These are phyloP conservation scores for Apostasia ramifera DNA, from an alignment of 106 monocot species.

Conservation along the genomic window DNA sequence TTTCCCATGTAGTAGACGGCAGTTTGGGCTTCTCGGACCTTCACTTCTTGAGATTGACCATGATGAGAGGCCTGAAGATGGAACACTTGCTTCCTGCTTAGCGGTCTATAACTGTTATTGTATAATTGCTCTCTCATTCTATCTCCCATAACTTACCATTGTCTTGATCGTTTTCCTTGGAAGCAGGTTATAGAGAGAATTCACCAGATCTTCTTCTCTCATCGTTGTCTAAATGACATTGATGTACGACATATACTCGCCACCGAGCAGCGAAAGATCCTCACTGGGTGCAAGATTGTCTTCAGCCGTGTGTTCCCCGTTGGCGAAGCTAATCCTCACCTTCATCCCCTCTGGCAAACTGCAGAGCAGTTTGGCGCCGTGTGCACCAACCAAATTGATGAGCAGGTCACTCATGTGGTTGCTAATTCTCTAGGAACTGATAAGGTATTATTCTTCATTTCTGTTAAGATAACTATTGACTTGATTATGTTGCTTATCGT, in stretches of 20 bases:
- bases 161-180: not conserved
- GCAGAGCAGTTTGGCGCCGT: conserved; percentile 96
- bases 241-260: conserved; percentile 95
- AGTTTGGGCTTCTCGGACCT: conserved; percentile 89
- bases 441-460: conserved; percentile 43
- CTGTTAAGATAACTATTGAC: not conserved
- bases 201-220: conserved; percentile 79
- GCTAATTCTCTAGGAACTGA: conserved; percentile 89
- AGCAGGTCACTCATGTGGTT: conserved; percentile 94
- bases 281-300: conserved; percentile 77
- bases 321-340: conserved; percentile 78
- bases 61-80: conserved; percentile 91
- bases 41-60: conserved; percentile 92
- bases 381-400: conserved; percentile 86
- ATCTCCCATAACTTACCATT: not conserved
- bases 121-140: not conserved
- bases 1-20: conserved; percentile 88
- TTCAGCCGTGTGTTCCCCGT: conserved; percentile 95
- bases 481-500: not conserved
- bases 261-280: conserved; percentile 70
- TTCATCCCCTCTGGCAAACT: conserved; percentile 88
- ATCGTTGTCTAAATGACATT: conserved; percentile 44
- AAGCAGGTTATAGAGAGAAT: conserved; percentile 87
- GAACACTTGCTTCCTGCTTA: conserved; percentile 78
- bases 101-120: conserved; percentile 26